Conservation (phyloP, 2,329 filamentous ascomycete species). For the Sporothrix sp. region DNA sequence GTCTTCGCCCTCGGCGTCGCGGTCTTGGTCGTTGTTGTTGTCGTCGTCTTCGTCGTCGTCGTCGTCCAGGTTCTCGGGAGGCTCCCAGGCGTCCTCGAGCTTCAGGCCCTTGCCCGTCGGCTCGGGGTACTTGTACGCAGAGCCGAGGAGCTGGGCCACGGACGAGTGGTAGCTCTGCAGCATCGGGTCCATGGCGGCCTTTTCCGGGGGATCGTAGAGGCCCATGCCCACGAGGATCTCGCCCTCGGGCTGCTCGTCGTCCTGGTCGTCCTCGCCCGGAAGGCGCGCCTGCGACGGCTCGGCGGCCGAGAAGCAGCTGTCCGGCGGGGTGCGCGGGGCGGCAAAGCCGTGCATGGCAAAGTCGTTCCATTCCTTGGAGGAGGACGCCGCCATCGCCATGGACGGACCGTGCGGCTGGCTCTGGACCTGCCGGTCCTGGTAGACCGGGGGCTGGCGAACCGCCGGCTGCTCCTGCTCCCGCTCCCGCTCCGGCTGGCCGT, state of each 20-base stretch:
- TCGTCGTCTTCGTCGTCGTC: slow-evolving; percentile 42
- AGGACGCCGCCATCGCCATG: too few species aligned
- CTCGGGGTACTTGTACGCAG: slow-evolving; percentile 35
- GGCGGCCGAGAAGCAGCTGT: slow-evolving; percentile 40
- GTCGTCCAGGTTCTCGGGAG: slow-evolving; percentile 51
- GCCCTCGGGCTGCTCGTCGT: slow-evolving; percentile 45
- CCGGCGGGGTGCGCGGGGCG: slow-evolving; percentile 44
- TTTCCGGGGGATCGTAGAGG: slow-evolving; percentile 64
- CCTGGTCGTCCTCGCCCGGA: slow-evolving; percentile 40
- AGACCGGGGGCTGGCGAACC: background rate
- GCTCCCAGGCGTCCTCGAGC: slow-evolving; percentile 71
- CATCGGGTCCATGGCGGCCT: slow-evolving; percentile 38
- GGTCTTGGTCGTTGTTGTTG: slow-evolving; percentile 29
- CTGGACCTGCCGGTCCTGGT: background rate
- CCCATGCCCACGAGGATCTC: slow-evolving; percentile 76
- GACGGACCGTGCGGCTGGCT: background rate
- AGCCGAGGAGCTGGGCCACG: slow-evolving; percentile 44
- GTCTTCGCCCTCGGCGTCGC: slow-evolving; percentile 30
- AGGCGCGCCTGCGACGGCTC: slow-evolving; percentile 37
- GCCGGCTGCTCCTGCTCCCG: background rate
- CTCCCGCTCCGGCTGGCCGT: background rate
- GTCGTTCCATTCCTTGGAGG: slow-evolving; percentile 11
- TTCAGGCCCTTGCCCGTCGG: slow-evolving; percentile 64
- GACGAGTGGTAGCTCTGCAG: slow-evolving; percentile 46
- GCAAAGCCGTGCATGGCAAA: slow-evolving; percentile 24